These are phyloP conservation scores for Starmera pachycereana DNA, from an alignment of 805 yeast genomes.

Conservation along the genomic window DNA sequence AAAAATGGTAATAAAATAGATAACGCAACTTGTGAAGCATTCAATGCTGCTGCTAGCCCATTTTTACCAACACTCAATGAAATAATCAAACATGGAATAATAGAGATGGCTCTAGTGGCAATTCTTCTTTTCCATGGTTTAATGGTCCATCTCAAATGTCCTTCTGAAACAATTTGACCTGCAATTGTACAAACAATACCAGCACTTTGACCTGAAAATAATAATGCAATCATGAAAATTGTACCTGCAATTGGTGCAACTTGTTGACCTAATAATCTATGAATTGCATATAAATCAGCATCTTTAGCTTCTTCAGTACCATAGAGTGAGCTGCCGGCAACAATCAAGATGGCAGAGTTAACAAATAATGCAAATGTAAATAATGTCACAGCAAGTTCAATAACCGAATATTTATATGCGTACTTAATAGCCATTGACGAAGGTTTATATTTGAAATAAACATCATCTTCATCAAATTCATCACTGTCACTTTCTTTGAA, in stretches of 20 bases:
- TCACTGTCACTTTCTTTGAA: slow-evolving; percentile 4
- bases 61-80: slow-evolving; percentile 61
- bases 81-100: slow-evolving; percentile 70
- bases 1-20: slow-evolving; percentile 77
- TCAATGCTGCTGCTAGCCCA: slow-evolving; percentile 65
- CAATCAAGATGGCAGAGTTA: slow-evolving; percentile 72
- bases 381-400: slow-evolving; percentile 61
- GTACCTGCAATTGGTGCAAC: slow-evolving; percentile 76
- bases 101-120: slow-evolving; percentile 67
- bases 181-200: slow-evolving; percentile 94
- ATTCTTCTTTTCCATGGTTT: slow-evolving; percentile 76
- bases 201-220: slow-evolving; percentile 82
- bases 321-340: slow-evolving; percentile 70
- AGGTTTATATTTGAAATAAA: slow-evolving; percentile 50
- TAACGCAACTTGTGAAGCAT: slow-evolving; percentile 78
- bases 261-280: slow-evolving; percentile 45
- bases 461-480: slow-evolving; percentile 21
- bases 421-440: slow-evolving; percentile 62
- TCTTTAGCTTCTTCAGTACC: slow-evolving; percentile 59
- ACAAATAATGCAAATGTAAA: slow-evolving; percentile 79
- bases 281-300: slow-evolving; percentile 77
- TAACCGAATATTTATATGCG: slow-evolving; percentile 60
- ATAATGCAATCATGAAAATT: slow-evolving; percentile 72
- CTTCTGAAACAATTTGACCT: slow-evolving; percentile 89
- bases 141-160: slow-evolving; percentile 74